Conservation (phyloP, 1,139 yeast species). For the Yamadazyma epiphylla region DNA sequence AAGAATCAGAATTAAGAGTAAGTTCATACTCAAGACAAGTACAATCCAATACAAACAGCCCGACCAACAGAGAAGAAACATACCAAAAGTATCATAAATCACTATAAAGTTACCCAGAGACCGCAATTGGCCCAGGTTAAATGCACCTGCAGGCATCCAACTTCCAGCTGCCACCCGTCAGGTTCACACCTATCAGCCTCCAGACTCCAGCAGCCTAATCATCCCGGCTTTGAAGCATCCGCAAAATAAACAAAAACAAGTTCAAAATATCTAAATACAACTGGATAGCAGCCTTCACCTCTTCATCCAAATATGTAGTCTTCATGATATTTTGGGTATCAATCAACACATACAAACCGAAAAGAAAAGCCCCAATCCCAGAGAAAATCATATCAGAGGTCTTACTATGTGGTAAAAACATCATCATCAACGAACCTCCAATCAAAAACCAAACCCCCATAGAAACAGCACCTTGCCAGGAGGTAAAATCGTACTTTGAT, state of each 20-base stretch:
- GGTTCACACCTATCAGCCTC: too few relatives aligned
- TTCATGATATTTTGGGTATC: constrained; percentile 84
- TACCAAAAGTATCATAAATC: too few relatives aligned
- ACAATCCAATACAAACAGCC: too few relatives aligned
- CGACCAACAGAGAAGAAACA: too few relatives aligned
- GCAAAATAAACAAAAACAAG: constrained; percentile 70
- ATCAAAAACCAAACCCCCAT: constrained; percentile 65
- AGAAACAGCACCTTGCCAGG: constrained; percentile 65
- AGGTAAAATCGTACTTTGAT: constrained; percentile 73
- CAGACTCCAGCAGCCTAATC: too few relatives aligned
- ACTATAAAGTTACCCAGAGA: too few relatives aligned
- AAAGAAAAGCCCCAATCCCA: constrained; percentile 69
- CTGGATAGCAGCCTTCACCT: constrained; percentile 71
- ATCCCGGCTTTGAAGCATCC: constrained; percentile 51
- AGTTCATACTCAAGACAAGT: too few relatives aligned
- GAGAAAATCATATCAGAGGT: constrained; percentile 62
- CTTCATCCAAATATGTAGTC: constrained; percentile 81
- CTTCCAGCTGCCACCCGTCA: too few relatives aligned
- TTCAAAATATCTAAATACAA: constrained; percentile 80
- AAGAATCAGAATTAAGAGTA: too few relatives aligned
- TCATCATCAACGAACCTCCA: constrained; percentile 70
- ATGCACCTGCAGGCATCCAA: too few relatives aligned
- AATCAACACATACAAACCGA: constrained; percentile 67
- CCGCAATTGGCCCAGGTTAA: too few relatives aligned
- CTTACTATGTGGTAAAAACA: constrained; percentile 51